These are phyloP conservation scores for Mortierella sp. DNA, from an alignment of 371 early-diverging fungal genomes.

Conservation along the genomic window DNA sequence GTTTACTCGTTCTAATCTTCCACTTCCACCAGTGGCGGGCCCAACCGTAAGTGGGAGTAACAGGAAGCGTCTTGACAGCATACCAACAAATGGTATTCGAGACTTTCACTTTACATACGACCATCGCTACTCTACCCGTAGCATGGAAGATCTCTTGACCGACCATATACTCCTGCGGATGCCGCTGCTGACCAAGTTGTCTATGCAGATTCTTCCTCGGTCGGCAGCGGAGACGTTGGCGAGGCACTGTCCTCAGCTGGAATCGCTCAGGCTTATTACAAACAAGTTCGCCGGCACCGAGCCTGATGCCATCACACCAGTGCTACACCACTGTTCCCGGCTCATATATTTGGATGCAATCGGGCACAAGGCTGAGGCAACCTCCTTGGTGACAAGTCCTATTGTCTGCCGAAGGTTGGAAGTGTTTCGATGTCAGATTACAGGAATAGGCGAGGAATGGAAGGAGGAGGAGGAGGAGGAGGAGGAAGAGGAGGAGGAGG, in stretches of 20 bases:
- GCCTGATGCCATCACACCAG: neutral
- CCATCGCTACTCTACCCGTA: neutral
- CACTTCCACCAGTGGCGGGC: neutral
- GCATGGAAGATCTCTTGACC: neutral
- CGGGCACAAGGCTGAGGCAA: neutral
- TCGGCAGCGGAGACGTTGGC: neutral
- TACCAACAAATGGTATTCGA: neutral
- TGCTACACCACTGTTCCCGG: neutral
- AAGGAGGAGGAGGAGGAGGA: neutral
- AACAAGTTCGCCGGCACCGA: neutral
- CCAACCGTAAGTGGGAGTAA: neutral
- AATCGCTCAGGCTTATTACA: neutral
- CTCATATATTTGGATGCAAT: neutral
- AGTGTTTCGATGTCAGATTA: neutral
- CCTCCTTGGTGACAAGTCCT: neutral
- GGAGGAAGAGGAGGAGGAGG: neutral
- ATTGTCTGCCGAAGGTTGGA: slow-evolving; percentile 5
- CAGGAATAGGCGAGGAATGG: neutral
- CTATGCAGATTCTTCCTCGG: neutral
- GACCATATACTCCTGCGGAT: neutral
- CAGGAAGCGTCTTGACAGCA: neutral
- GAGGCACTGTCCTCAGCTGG: neutral
- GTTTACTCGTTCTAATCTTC: neutral
- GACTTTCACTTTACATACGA: neutral
- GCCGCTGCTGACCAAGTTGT: neutral